Base-by-base conservation (phyloP, 202 grass and related monocot species). In the Schoenoplectus tabernaemontani region DNA sequence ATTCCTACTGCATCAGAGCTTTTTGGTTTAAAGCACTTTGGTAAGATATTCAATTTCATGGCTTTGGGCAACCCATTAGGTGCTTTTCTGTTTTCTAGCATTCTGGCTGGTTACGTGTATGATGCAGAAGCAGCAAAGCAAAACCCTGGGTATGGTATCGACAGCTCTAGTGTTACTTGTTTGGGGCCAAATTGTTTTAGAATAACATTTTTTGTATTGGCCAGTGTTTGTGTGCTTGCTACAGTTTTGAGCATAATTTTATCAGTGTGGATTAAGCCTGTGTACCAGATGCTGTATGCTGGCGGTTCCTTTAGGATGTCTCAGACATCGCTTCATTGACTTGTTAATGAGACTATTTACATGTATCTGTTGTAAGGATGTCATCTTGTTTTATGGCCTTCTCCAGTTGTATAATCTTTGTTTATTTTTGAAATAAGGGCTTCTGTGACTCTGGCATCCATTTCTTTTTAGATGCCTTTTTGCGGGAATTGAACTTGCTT, bases 271-370 rank as follows among this genome's bases (percentile, higher is more conserved):
- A 91, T 93, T 59, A 86, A 88, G 1, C 91, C 94, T 0, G 95
- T 98, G 8, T 98, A 98, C 73, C 89, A 94, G 60, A 94, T 98
- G 91, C 84, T 98, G 19, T 98, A 98, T 62, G 86, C 89, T 1
- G 84, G 95, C 53, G 91, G 95, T n/a, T 97, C 91, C 34, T 94
- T 97, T 47, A 90, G 89, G 78, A 76, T 84, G 71, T 87, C 95
- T 12, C 74, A 85, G 67, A 90, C 44, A 64, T 90, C 89, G 11
- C 50, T 57, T 10, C 95, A 97, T 62, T 97, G 91, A 97, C n/a
- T 1, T 50, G 5, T 1, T 28, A 2, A 57, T 85, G 50, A 5
- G 1, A 26, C 34, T 58, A 64, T 79, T 34, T 74, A 63, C 30
- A 8, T 56, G 6, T 9, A 73, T 17, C 17, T 69, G 79, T 28